Percentiles rank a stretch among this genome's conserved stretches.
These are phyloP conservation scores for Pythium oligandrum DNA, from an alignment of 352 stramenopile species.

Conservation along the genomic window DNA sequence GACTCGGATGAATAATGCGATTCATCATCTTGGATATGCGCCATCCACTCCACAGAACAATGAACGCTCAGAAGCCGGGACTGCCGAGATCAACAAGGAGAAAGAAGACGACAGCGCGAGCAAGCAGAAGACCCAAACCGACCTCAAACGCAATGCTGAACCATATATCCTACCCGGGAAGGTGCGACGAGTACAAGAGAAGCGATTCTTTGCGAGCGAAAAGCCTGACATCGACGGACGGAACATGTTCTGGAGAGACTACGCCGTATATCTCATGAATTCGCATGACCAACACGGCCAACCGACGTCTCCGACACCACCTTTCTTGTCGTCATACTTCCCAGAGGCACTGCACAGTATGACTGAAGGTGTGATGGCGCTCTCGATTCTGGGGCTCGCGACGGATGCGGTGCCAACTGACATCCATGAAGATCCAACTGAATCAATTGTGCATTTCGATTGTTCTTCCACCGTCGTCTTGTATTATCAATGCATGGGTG, in stretches of 20 bases:
- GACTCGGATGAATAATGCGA: too few species aligned
- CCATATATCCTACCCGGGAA: slow-evolving; percentile 42
- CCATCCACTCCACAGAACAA: too few species aligned
- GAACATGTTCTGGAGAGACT: slow-evolving; percentile 64
- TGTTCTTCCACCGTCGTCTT: slow-evolving; percentile 23
- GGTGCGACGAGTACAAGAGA: slow-evolving; percentile 41
- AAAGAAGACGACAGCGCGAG: too few species aligned
- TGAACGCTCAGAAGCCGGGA: too few species aligned
- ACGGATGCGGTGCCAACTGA: slow-evolving; percentile 13
- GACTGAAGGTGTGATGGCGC: slow-evolving; percentile 46
- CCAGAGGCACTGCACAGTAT: slow-evolving; percentile 35
- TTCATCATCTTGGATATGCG: too few species aligned
- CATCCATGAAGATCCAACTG: slow-evolving; percentile 14
- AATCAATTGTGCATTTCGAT: slow-evolving; percentile 5
- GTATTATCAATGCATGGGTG: slow-evolving; percentile 44
- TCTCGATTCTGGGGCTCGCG: slow-evolving; percentile 47
- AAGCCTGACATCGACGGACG: slow-evolving; percentile 25
- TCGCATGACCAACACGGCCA: not conserved
- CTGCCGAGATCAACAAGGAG: too few species aligned
- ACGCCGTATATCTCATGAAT: slow-evolving; percentile 29
- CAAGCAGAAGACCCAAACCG: too few species aligned
- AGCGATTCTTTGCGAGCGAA: slow-evolving; percentile 24
- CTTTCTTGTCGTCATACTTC: slow-evolving; percentile 60
- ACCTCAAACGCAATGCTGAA: not conserved
- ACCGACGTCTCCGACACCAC: not conserved